Conservation (phyloP, 352 stramenopile species). For the Pythium aristosporum region DNA sequence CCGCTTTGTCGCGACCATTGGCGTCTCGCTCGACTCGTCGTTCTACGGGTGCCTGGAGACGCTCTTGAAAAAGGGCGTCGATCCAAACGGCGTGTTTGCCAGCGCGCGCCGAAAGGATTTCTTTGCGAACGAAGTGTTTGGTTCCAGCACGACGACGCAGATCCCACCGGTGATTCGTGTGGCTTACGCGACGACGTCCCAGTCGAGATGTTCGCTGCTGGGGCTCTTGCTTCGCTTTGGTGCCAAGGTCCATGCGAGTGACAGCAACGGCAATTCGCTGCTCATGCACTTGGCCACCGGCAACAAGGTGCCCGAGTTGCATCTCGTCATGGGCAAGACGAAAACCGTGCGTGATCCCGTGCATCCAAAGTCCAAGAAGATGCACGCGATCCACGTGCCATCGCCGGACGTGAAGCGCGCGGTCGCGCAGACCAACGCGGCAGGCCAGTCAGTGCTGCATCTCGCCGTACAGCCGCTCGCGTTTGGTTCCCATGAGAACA, state of each 20-base stretch:
- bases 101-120: conserved; percentile 34
- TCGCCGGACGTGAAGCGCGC: conserved; percentile 40
- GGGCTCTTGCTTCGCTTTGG: conserved; percentile 58
- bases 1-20: conserved; percentile 40
- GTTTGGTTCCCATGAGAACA: conserved; percentile 73
- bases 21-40: conserved; percentile 14
- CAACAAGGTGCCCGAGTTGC: conserved; percentile 49
- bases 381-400: conserved; percentile 48
- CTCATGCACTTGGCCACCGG: conserved; percentile 58
- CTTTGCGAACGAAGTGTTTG: conserved; percentile 38
- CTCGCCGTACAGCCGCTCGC: conserved; percentile 55
- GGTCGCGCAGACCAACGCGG: conserved; percentile 39
- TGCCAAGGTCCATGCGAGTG: conserved; percentile 43
- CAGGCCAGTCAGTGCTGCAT: conserved; percentile 52
- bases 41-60: conserved; percentile 48
- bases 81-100: conserved; percentile 46
- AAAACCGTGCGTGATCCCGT: conserved; percentile 44
- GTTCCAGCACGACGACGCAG: conserved; percentile 27
- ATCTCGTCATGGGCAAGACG: conserved; percentile 44
- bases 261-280: conserved; percentile 56
- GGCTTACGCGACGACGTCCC: conserved; percentile 34
- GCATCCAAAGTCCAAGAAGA: conserved; percentile 27
- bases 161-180: conserved; percentile 48
- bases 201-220: conserved; percentile 38
- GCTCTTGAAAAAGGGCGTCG: conserved; percentile 54